Evolutionary conservation across 2,329 filamentous ascomycete genomes (phyloP).

Genomic region (Pyricularia pennisetigena): DNA sequence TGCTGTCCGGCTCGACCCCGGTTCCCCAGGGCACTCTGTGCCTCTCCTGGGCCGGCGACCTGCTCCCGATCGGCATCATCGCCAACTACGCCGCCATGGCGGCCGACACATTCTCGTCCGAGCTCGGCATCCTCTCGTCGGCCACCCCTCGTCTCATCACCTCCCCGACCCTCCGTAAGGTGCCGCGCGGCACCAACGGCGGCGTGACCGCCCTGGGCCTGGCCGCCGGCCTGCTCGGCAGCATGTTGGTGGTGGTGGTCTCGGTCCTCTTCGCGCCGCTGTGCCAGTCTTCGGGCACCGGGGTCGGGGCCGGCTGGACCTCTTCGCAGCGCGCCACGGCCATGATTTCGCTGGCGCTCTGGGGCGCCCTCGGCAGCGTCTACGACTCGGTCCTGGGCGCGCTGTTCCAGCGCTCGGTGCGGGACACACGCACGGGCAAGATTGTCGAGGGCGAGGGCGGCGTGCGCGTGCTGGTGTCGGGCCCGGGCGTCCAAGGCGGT

Average conservation of each 20-base stretch:
- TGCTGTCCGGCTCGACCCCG: constrained; percentile 18
- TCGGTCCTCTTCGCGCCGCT: constrained; percentile 61
- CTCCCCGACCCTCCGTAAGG: constrained; percentile 61
- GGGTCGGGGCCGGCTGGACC: constrained; percentile 33
- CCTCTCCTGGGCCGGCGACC: constrained; percentile 51
- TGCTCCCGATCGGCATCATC: constrained; percentile 56
- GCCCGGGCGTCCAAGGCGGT: constrained; percentile 15
- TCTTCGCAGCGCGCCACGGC: constrained; percentile 32
- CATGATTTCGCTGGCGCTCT: constrained; percentile 52
- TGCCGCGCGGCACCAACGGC: constrained; percentile 88
- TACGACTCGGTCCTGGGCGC: constrained; percentile 84
- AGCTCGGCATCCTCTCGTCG: constrained; percentile 81
- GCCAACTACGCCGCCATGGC: constrained; percentile 86
- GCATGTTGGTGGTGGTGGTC: constrained; percentile 57
- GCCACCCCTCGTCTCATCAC: constrained; percentile 77
- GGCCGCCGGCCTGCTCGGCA: constrained; percentile 62
- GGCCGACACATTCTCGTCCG: constrained; percentile 89
- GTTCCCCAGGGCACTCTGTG: constrained; percentile 34
- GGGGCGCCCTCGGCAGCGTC: constrained; percentile 71
- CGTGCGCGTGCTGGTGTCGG: constrained; percentile 38
- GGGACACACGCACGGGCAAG: constrained; percentile 74
- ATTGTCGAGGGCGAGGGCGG: constrained; percentile 83
- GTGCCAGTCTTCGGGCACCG: constrained; percentile 37
- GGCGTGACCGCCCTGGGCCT: constrained; percentile 74
- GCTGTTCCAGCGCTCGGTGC: constrained; percentile 74